These are phyloP conservation scores for Stropharia rugosoannulata DNA, from an alignment of 768 basidiomycete genomes.

Conservation along the genomic window DNA sequence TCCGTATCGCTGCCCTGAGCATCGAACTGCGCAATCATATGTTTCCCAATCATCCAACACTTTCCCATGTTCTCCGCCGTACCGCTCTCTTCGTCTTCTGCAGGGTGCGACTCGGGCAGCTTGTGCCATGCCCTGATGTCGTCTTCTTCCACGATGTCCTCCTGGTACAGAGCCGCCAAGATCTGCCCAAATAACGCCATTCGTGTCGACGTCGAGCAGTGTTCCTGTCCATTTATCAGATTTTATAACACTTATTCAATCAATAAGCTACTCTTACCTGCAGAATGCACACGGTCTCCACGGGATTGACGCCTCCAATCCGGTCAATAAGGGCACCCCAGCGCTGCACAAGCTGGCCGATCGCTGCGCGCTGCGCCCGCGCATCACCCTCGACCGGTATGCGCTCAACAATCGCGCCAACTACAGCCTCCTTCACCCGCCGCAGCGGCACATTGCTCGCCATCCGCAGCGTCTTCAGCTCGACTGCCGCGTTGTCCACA, in stretches of 20 bases:
- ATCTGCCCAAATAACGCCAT: conserved; percentile 80
- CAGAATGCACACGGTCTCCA: conserved; percentile 74
- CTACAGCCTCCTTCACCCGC: conserved; percentile 86
- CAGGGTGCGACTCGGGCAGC: conserved; percentile 48
- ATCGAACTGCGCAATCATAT: conserved; percentile 81
- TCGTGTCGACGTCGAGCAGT: conserved; percentile 64
- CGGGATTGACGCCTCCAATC: conserved; percentile 81
- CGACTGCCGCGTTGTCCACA: conserved; percentile 90
- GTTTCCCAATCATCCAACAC: conserved; percentile 68
- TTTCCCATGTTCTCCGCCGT: conserved; percentile 55
- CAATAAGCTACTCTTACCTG: conserved; percentile 52
- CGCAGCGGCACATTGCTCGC: conserved; percentile 89
- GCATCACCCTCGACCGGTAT: conserved; percentile 60
- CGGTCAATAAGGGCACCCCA: conserved; percentile 85
- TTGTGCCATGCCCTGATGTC: conserved; percentile 88
- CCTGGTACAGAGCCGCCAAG: conserved; percentile 83
- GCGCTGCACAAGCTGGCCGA: conserved; percentile 58
- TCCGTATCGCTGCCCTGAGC: conserved; percentile 63
- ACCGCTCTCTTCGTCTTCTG: conserved; percentile 25
- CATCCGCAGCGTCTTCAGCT: conserved; percentile 96
- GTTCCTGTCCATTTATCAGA: conserved; percentile 37
- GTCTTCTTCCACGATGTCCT: conserved; percentile 90
- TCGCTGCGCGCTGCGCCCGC: conserved; percentile 60
- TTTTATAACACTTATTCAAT: not conserved
- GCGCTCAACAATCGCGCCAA: conserved; percentile 76